These are phyloP conservation scores for Mycena venus DNA, from an alignment of 768 basidiomycete genomes.

Conservation along the genomic window DNA sequence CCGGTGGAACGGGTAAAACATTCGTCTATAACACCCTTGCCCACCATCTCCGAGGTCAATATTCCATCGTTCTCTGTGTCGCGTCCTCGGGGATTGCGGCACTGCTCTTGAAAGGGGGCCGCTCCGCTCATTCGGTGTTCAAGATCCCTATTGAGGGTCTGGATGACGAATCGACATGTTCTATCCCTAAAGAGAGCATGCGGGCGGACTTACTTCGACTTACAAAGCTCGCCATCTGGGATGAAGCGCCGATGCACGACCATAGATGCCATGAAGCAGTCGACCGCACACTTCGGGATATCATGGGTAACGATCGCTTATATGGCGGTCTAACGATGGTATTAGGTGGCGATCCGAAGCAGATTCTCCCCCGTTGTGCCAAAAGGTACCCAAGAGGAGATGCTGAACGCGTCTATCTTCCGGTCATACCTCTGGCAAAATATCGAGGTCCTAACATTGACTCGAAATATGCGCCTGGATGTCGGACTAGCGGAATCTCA, in stretches of 20 bases:
- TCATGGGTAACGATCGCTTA: conserved; percentile 34
- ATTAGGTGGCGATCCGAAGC: conserved; percentile 53
- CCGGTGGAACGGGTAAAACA: background rate
- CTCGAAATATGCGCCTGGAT: background rate
- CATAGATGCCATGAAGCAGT: no score
- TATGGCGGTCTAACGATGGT: conserved; percentile 17
- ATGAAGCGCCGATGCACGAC: no score
- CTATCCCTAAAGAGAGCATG: background rate
- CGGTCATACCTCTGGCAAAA: no score
- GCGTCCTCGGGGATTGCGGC: no score
- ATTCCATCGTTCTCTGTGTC: no score
- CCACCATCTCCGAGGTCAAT: background rate
- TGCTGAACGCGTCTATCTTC: conserved; percentile 40
- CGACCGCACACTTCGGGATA: no score
- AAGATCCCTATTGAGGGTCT: conserved; percentile 48
- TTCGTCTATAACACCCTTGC: conserved; percentile 35
- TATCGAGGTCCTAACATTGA: background rate
- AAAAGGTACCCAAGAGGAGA: conserved; percentile 45
- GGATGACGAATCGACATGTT: no score
- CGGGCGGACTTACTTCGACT: conserved; percentile 32
- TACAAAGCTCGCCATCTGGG: no score
- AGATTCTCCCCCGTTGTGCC: conserved; percentile 52
- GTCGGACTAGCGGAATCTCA: background rate
- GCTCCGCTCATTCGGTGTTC: conserved; percentile 55
- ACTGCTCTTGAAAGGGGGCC: conserved; percentile 40